A percentile compares a stretch with the other conserved stretches of the same genome.
These are phyloP conservation scores for Scheffersomyces segobiensis DNA, from an alignment of 1,139 yeast genomes.

Conservation along the genomic window DNA sequence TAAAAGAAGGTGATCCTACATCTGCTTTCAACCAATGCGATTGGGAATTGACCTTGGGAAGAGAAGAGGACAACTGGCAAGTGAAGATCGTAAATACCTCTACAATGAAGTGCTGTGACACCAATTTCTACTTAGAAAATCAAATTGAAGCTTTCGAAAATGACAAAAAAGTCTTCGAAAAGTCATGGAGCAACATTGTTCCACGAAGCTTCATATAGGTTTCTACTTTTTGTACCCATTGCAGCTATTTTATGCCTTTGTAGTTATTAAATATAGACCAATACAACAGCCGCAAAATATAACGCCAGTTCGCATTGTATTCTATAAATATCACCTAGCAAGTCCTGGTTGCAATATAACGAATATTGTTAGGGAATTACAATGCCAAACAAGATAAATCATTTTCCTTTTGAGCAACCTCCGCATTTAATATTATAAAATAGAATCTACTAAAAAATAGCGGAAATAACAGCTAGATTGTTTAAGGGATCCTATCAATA, in stretches of 20 bases:
- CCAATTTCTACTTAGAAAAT: constrained; percentile 19
- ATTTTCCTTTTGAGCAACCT: background rate
- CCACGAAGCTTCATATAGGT: constrained; percentile 4
- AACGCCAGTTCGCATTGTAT: too few relatives aligned
- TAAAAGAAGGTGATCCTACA: constrained; percentile 29
- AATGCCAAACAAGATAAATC: background rate
- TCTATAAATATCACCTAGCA: too few relatives aligned
- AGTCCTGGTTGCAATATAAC: too few relatives aligned
- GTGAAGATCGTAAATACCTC: constrained; percentile 27
- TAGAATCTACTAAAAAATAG: background rate
- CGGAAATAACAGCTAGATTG: background rate
- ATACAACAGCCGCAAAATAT: too few relatives aligned
- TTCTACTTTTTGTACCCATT: background rate
- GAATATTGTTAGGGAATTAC: too few relatives aligned
- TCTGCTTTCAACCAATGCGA: constrained; percentile 31
- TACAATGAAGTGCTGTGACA: constrained; percentile 22
- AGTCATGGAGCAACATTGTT: constrained; percentile 4
- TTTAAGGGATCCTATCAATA: too few relatives aligned
- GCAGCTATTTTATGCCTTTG: too few relatives aligned
- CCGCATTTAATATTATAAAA: background rate
- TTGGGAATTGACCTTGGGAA: constrained; percentile 38
- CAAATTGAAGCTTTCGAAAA: constrained; percentile 19
- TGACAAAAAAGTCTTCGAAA: constrained; percentile 7
- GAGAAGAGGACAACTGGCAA: constrained; percentile 29
- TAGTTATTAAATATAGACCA: too few relatives aligned